A percentile compares a stretch with the other conserved stretches of the same genome.
Conservation (phyloP, 1,284 basidiomycete species). For the Ustilago hordei region DNA sequence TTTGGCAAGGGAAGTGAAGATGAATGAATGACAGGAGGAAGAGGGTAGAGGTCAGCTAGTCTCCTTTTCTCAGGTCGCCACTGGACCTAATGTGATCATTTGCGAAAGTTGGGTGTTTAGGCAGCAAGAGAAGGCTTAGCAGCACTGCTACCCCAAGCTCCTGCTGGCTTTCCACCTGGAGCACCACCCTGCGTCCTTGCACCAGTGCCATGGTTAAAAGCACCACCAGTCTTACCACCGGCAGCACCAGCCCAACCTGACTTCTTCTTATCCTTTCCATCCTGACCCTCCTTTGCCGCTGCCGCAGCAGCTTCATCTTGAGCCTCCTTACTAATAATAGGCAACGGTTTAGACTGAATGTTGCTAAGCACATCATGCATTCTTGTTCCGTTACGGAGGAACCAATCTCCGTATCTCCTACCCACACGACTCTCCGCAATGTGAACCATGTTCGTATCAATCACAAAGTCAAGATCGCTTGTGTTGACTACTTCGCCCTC, state of each 20-base stretch:
- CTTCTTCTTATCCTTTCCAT: constrained; percentile 15
- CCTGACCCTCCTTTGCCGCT: constrained; percentile 7
- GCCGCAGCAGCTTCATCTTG: constrained; percentile 30
- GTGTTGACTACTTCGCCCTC: constrained; percentile 89
- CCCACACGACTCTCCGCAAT: constrained; percentile 94
- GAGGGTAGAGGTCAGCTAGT: background rate
- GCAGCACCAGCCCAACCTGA: constrained; percentile 12
- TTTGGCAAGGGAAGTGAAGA: background rate
- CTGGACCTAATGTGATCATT: background rate
- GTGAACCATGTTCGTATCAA: constrained; percentile 94
- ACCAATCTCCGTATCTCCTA: constrained; percentile 92
- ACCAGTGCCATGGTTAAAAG: background rate
- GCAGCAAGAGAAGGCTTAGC: constrained; percentile 15
- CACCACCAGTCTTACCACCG: constrained; percentile 5
- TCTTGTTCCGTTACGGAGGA: constrained; percentile 77
- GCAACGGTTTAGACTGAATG: constrained; percentile 59
- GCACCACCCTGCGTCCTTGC: background rate
- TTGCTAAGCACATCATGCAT: constrained; percentile 61
- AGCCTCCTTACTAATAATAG: constrained; percentile 46
- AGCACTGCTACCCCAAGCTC: background rate
- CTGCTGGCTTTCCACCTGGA: background rate
- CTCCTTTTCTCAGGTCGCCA: too few relatives aligned
- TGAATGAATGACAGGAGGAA: too few relatives aligned
- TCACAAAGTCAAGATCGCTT: constrained; percentile 93
- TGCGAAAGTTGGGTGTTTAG: background rate